These are phyloP conservation scores for Vigna trinervia DNA, from an alignment of 306 rosid genomes.

Conservation along the genomic window DNA sequence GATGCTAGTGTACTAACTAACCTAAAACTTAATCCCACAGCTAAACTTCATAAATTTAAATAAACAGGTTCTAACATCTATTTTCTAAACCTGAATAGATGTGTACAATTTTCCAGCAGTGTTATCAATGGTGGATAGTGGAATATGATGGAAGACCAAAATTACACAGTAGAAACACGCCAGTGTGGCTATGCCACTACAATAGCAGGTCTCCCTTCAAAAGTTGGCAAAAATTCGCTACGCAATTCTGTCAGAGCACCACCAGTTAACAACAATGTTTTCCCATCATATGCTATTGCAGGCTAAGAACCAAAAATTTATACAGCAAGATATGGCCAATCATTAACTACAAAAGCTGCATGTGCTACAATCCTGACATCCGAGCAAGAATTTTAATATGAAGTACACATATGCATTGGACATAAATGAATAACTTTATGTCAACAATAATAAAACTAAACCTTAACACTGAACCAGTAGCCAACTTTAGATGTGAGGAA, in stretches of 20 bases:
- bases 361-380: slow-evolving; percentile 7
- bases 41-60: background rate
- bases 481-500: slow-evolving; percentile 1
- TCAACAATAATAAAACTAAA: slow-evolving; percentile 10
- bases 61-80: background rate
- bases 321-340: background rate
- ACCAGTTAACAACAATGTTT: no score
- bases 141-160: no score
- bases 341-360: slow-evolving; percentile 1
- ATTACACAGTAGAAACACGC: no score
- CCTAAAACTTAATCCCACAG: background rate
- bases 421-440: slow-evolving; percentile 12
- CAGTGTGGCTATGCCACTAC: no score
- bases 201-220: no score
- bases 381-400: slow-evolving; percentile 16
- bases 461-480: background rate
- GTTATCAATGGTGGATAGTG: no score
- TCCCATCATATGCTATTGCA: background rate
- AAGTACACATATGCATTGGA: background rate
- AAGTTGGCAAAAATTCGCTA: no score
- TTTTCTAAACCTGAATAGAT: slow-evolving; percentile 8
- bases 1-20: background rate
- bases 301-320: slow-evolving; percentile 7
- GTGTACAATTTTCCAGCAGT: background rate
- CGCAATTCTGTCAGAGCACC: no score